These are phyloP conservation scores for Bipolaris zeicola DNA, from an alignment of 2,329 filamentous ascomycete species.

Conservation along the genomic window DNA sequence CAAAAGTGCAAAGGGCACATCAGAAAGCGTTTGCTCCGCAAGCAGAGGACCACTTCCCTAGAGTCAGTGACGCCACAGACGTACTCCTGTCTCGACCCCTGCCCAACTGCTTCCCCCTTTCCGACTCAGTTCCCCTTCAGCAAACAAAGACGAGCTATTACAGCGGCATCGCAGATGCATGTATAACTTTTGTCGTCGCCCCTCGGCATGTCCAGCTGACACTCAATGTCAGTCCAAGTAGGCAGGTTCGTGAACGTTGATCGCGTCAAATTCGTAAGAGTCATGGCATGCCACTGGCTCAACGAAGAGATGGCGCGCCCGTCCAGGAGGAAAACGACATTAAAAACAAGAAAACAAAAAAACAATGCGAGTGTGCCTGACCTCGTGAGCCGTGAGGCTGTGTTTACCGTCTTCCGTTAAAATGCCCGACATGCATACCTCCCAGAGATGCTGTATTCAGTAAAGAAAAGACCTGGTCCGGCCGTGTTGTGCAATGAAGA, in stretches of 20 bases:
- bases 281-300: constrained; percentile 46
- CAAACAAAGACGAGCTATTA: constrained; percentile 40
- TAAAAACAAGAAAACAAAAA: constrained; percentile 48
- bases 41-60: constrained; percentile 45
- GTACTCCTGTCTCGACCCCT: constrained; percentile 37
- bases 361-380: constrained; percentile 46
- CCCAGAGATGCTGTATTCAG: constrained; percentile 51
- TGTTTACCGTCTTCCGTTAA: constrained; percentile 47
- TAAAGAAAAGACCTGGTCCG: constrained; percentile 48
- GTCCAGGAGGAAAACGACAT: constrained; percentile 46
- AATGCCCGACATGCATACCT: constrained; percentile 54
- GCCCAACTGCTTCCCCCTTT: constrained; percentile 10
- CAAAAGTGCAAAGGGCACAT: constrained; percentile 45
- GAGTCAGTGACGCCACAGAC: constrained; percentile 40
- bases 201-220: constrained; percentile 46
- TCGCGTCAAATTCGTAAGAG: constrained; percentile 41
- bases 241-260: constrained; percentile 33
- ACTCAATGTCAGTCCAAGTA: constrained; percentile 49
- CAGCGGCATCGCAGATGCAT: constrained; percentile 48
- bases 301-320: constrained; percentile 43
- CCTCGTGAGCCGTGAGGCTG: constrained; percentile 53
- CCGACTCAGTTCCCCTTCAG: constrained; percentile 23
- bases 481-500: constrained; percentile 35
- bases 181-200: constrained; percentile 48
- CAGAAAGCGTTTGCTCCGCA: constrained; percentile 45